A percentile compares a stretch with the other conserved stretches of the same genome.
These are phyloP conservation scores for Rhizopogon salebrosus DNA, from an alignment of 768 basidiomycete species.

Conservation along the genomic window DNA sequence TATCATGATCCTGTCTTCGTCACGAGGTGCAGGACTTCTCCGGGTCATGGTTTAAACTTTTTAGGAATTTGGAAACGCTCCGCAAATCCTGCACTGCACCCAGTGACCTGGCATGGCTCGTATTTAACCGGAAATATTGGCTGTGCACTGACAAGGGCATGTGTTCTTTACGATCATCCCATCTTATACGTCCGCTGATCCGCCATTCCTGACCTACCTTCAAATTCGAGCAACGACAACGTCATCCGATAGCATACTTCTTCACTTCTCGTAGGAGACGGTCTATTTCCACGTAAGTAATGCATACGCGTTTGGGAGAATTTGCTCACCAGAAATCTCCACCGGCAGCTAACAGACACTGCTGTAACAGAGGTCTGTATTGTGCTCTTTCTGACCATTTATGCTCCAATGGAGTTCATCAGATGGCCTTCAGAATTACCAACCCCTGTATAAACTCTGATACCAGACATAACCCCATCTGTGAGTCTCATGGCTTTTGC, in stretches of 20 bases:
- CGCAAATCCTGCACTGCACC: too few relatives aligned
- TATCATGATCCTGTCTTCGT: too few relatives aligned
- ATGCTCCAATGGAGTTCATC: conserved; percentile 49
- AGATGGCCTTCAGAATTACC: conserved; percentile 46
- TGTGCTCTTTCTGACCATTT: conserved; percentile 42
- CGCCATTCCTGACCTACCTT: too few relatives aligned
- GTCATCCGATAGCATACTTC: too few relatives aligned
- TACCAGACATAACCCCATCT: conserved; percentile 50
- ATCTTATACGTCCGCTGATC: too few relatives aligned
- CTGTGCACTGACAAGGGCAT: too few relatives aligned
- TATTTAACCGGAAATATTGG: conserved; percentile 22
- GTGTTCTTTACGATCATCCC: too few relatives aligned
- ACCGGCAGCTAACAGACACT: conserved; percentile 59
- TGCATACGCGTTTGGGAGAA: conserved; percentile 71
- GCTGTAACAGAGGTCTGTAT: conserved; percentile 39
- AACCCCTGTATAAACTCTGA: conserved; percentile 50
- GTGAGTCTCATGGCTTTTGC: conserved; percentile 20
- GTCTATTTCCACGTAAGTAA: too few relatives aligned
- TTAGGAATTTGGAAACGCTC: background rate
- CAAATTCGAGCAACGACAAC: too few relatives aligned
- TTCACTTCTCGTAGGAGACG: too few relatives aligned
- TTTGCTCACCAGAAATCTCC: conserved; percentile 47
- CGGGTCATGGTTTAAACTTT: background rate
- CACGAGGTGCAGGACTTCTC: too few relatives aligned
- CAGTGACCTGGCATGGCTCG: background rate